Conservation (phyloP, 2,329 filamentous ascomycete genomes). For the Didymella sp. region DNA sequence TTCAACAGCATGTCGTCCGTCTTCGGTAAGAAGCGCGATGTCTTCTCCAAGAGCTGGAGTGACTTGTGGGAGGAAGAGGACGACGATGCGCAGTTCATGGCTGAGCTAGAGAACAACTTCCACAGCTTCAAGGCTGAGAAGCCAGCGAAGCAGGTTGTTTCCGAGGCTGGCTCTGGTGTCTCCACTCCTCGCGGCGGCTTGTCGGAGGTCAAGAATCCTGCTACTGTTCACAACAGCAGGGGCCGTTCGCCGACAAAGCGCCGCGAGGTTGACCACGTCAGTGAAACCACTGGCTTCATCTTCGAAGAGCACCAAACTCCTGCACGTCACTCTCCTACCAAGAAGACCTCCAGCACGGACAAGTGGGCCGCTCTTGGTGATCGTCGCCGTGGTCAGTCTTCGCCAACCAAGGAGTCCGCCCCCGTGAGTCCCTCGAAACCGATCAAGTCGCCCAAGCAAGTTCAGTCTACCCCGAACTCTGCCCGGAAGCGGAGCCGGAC, state of each 20-base stretch:
- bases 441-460: constrained; percentile 46
- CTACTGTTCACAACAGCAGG: constrained; percentile 59
- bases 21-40: constrained; percentile 77
- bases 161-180: constrained; percentile 53
- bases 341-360: constrained; percentile 72
- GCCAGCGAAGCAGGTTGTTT: constrained; percentile 48
- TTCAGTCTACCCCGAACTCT: constrained; percentile 43
- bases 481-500: constrained; percentile 51
- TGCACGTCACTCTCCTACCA: constrained; percentile 68
- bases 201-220: constrained; percentile 62
- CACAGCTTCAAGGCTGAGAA: constrained; percentile 51
- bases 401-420: constrained; percentile 13
- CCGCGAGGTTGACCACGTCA: constrained; percentile 66
- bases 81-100: constrained; percentile 64
- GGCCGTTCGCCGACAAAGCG: constrained; percentile 45
- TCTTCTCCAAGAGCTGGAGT: constrained; percentile 98
- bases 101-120: constrained; percentile 68
- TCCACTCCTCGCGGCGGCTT: constrained; percentile 60
- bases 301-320: constrained; percentile 67
- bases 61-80: constrained; percentile 98
- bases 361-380: constrained; percentile 92
- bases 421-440: constrained; percentile 53
- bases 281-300: constrained; percentile 73
- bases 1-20: constrained; percentile 77
- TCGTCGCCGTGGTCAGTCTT: constrained; percentile 70